Evolutionary conservation across 345 rosid genomes (phyloP).

Genomic region (Psidium guajava): DNA sequence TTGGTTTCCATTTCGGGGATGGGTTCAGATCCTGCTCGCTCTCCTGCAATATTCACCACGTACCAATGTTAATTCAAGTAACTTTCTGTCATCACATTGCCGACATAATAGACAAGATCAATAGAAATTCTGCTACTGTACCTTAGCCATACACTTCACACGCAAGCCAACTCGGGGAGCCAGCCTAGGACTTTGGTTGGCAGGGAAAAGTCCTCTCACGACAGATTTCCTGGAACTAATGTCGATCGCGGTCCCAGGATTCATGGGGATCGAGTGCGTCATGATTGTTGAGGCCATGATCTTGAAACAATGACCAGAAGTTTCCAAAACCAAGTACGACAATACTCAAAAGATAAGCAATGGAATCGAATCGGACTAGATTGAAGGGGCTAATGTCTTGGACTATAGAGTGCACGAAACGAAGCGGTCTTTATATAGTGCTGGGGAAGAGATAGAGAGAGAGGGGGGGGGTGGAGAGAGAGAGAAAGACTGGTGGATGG

Average conservation of each 20-base stretch:
- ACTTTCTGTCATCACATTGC: no score
- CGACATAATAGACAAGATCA: no score
- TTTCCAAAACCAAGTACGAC: neutral
- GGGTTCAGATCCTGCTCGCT: neutral
- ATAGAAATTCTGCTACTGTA: no score
- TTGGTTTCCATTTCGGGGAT: neutral
- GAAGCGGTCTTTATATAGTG: neutral
- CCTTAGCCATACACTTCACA: no score
- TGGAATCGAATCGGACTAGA: neutral
- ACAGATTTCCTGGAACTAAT: neutral
- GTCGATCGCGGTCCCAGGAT: slow-evolving; percentile 14
- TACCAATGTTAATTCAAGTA: neutral
- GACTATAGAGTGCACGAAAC: no score
- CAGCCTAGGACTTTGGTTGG: slow-evolving; percentile 1
- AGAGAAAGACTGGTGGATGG: neutral
- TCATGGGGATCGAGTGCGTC: slow-evolving; percentile 11
- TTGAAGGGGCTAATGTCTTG: neutral
- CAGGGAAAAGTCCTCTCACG: slow-evolving; percentile 7
- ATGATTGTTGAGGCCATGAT: neutral
- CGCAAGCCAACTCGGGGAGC: neutral
- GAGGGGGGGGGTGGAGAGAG: neutral
- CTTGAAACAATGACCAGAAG: neutral
- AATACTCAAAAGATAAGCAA: neutral
- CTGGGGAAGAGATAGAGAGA: neutral
- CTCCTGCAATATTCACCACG: neutral